Evolutionary conservation across 805 yeast species (phyloP).

Genomic region (Monosporozyma servazzii): DNA sequence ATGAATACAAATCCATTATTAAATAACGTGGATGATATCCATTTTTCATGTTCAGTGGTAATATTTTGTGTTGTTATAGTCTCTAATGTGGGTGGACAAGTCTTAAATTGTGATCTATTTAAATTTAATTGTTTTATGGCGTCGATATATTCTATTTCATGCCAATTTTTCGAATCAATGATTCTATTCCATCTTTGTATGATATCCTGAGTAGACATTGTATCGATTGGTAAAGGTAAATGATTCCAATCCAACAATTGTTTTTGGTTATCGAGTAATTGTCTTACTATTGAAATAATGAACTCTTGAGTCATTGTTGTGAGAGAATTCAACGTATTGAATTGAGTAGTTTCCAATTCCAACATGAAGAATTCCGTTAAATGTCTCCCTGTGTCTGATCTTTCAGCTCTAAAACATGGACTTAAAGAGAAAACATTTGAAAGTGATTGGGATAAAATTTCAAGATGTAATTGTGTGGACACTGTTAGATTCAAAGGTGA

Average conservation of each 20-base stretch:
- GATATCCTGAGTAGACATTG: constrained; percentile 4
- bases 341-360: constrained; percentile 79
- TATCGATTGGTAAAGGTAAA: constrained; percentile 8
- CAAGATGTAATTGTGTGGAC: constrained; percentile 86
- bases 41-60: constrained; percentile 83
- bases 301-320: constrained; percentile 40
- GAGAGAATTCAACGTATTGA: constrained; percentile 47
- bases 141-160: constrained; percentile 60
- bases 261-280: background rate
- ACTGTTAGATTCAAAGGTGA: constrained; percentile 50
- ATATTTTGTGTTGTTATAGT: constrained; percentile 29
- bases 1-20: constrained; percentile 68
- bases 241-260: background rate
- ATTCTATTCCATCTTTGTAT: constrained; percentile 53
- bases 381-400: constrained; percentile 84
- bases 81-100: background rate
- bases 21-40: constrained; percentile 65
- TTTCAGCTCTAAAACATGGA: constrained; percentile 93
- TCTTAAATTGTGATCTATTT: background rate
- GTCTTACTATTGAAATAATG: background rate
- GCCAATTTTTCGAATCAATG: constrained; percentile 45
- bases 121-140: constrained; percentile 43
- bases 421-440: constrained; percentile 79
- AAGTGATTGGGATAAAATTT: constrained; percentile 64
- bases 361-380: constrained; percentile 96